Evolutionary conservation across 345 rosid species (phyloP), one percentile per base, ranked within the genome.

Genomic region (Ceriops zippeliana): DNA sequence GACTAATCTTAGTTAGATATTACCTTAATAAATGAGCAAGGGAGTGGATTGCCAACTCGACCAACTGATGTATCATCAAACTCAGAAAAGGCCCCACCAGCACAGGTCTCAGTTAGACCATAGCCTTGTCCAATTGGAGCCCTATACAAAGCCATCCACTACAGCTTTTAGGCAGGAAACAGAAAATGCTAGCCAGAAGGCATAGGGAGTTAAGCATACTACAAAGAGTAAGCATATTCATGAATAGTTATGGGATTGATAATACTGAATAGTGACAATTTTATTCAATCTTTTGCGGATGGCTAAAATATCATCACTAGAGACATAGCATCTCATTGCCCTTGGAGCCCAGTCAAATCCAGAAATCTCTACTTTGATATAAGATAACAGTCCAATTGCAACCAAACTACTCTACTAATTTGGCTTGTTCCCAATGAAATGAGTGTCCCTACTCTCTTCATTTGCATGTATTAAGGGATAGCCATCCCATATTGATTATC

Each of bases 51-150:
- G 61, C 99, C 99, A 60, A 87, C 99, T 75, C 99, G 95, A 57
- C 98, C 99, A 80, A 92, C 95, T 5, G 99, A 87, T 71, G 87
- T 63, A 83, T 96, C 99, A 75, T 92, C 98, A 72, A 92, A 83
- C 86, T 92, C 99, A 20, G 98, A 90, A 82, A 96, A 96, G 62
- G 98, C 83, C 76, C 96, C 98, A 52, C 98, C 99, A 73, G 99
- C 99, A 80, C 97, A 90, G 49, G 97, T 92, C 85, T 96, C 99
- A 21, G 98, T 96, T 64, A 96, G 93, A 64, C 97, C 98, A 83
- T 90, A 96, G n/a, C 99, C 99, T 83, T 96, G 99, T 26, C 96
- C 92, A 32, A 96, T 96, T 56, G 99, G 98, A 81, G 97, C 93
- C 79, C 99, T 96, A 87, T 31, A 68, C 61, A 78, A 59, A 47